Base-by-base conservation (phyloP, 495 filamentous ascomycete genomes). In the Penicillium silybi region DNA sequence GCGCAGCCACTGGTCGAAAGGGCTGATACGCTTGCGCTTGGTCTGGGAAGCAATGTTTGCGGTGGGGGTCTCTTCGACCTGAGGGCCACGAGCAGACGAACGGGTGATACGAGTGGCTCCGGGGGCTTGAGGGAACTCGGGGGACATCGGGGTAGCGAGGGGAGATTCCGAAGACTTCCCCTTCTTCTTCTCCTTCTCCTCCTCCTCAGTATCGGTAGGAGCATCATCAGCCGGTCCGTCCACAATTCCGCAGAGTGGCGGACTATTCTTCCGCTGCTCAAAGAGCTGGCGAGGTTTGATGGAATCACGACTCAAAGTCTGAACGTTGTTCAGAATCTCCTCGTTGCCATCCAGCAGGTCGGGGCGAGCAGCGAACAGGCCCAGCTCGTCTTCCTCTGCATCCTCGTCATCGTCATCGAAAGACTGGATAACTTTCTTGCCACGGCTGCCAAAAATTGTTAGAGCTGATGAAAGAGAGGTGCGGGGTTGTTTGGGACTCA, bases 281-380 rank as follows among this genome's bases (percentile, higher is more conserved):
- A 96, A 98, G 9, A 98, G 83, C 13, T 91, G 78, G 32, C 91
- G 87, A 2, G 92, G 92, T 62, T 90, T 89, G 70, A 95, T 79
- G 2, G 85, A 79, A 0, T 85, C 83, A 43, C 89, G 85, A 25
- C 85, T 88, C 18, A 89, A 62, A 23, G 84, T 81, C 19, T 81
- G 77, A 27, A 72, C 58, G 22, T 63, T 66, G 4, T 66, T 48
- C 37, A 57, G 26, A 10, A 66, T 20, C 6, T 39, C 41, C 17
- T 41, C 26, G 18, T 41, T 41, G 35, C 16, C 43, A 15, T 53
- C 58, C 18, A 61, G 43, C 32, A 61, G 27, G 23, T 64, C 57
- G 7, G 63, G 57, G 18, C 76, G 56, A 11, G 46, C 20, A n/a
- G 57, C 66, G 25, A 72, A 58, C 39, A 75, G 58, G n/a, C 74